Percentiles rank a stretch among this genome's conserved stretches.
Evolutionary conservation across 306 rosid species (phyloP).

Genomic region (Casuarina glauca): DNA sequence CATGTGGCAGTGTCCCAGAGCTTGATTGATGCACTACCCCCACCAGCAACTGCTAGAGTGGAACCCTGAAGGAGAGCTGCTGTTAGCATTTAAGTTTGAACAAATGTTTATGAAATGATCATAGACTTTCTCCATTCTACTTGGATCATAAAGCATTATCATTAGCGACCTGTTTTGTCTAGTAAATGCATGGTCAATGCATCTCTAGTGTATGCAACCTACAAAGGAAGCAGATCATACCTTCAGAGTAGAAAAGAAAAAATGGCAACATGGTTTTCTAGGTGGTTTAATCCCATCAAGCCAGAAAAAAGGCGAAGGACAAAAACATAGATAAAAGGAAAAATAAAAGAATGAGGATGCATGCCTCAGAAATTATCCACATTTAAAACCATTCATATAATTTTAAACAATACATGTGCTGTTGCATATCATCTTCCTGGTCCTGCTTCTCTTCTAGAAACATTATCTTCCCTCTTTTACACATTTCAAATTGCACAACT

Average conservation of each 20-base stretch:
- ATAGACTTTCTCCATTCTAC: constrained; percentile 9
- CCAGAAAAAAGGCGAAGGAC: no score
- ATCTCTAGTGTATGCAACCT: neutral
- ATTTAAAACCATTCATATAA: neutral
- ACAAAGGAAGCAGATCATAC: neutral
- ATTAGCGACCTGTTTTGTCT: neutral
- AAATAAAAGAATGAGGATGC: neutral
- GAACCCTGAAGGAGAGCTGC: constrained; percentile 57
- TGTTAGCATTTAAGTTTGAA: constrained; percentile 11
- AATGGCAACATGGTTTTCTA: neutral
- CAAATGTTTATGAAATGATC: neutral
- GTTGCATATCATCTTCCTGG: neutral
- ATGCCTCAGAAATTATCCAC: neutral
- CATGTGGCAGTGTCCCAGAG: constrained; percentile 94
- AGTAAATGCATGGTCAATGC: neutral
- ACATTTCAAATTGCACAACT: neutral
- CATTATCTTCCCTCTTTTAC: neutral
- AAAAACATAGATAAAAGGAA: no score
- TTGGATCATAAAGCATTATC: neutral
- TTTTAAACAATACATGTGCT: neutral
- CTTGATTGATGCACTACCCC: constrained; percentile 93
- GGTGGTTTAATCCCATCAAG: neutral
- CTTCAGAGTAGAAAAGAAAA: neutral
- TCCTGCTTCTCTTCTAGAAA: neutral
- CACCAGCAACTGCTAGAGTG: constrained; percentile 96